Base-by-base conservation (phyloP, 2,329 filamentous ascomycete genomes). In the Pseudogymnoascus sp. region DNA sequence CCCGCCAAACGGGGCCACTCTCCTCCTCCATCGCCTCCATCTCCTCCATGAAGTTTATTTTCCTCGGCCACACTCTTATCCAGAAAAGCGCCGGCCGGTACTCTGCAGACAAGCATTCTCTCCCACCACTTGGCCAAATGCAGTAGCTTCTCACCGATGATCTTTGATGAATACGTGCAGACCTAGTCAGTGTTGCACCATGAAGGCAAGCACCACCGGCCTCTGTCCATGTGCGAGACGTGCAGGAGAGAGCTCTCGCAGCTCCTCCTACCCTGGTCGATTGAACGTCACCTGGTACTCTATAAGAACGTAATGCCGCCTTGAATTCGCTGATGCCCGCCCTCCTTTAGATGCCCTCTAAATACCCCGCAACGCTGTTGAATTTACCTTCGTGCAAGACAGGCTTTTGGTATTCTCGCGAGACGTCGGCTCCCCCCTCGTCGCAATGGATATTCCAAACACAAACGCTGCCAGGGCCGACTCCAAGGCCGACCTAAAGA, bases 1-100 rank as follows among this genome's bases (percentile, higher is more conserved):
- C 46, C 10, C n/a, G 46, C 46, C n/a, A 34, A 31, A 34, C 31
- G 46, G n/a, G 34, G 46, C 25, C n/a, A 34, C 46, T 56, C 21
- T 16, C 28, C 7, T 31, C 28, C 44, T 8, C 21, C 21, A 23
- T 23, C 21, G 21, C 21, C 44, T 50, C 23, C 14, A 28, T 28
- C 14, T 50, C 23, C 23, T 25, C 21, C 44, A n/a, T 7, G 10
- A 56, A 56, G 25, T 56, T 34, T 56, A 34, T 56, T 56, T 56
- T 34, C 25, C 46, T 56, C 46, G 46, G 46, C 46, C 25, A 34
- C 46, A 53, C 46, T 56, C 46, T 56, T 56, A 56, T 31, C 25
- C 46, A 56, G 46, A 56, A 56, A 56, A 56, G 46, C 46, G 46
- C 46, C 46, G 25, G n/a, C 50, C 28, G 50, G 50, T 56, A 34